Evolutionary conservation across 1,284 basidiomycete genomes (phyloP), one percentile per base, ranked within the genome.

Genomic region (Sanguinoderma infundibulare): DNA sequence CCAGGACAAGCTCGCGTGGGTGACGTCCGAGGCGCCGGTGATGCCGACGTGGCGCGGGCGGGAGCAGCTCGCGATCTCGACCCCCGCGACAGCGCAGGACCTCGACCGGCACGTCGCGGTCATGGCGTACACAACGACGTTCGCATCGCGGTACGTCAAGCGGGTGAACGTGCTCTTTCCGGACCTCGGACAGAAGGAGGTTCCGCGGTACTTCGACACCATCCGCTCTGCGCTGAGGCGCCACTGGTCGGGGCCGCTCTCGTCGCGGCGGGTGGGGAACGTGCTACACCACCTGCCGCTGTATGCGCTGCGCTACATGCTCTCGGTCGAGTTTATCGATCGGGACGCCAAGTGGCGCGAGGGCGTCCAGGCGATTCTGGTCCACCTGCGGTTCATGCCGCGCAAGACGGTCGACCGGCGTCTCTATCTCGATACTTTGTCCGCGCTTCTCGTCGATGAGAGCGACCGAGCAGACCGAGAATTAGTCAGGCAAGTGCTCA

Each of bases 121-220:
- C 22, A 61, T 59, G 56, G 63, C 63, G 14, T 64, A 61, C 46
- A 61, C 57, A 17, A 61, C 60, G 9, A 61, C 63, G 7, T 61
- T 64, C 55, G 60, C 61, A 24, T 24, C 57, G 15, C 34, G 40
- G 0, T 55, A 44, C 35, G 50, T 64, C 4, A 35, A 56, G 26
- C 30, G 24, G 22, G 15, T 49, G 2, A 14, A 53, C 22, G 24
- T 53, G 4, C 9, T 53, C 35, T 38, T 53, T 15, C 15, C 35
- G 6, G 35, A 38, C 15, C 36, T 47, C 26, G 24, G 26, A 7
- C 46, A 14, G 46, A 28, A 14, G 26, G 22, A 47, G 46, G 46
- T 47, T 26, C 26, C 46, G 46, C 26, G 46, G 4, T 47, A 47
- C 46, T 28, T 47, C 14, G 26, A 30, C 24, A 30, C 24, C 46